phyloP scores from a whole-genome alignment of 352 stramenopile species.

The Globisporangium spinosum region DNA sequence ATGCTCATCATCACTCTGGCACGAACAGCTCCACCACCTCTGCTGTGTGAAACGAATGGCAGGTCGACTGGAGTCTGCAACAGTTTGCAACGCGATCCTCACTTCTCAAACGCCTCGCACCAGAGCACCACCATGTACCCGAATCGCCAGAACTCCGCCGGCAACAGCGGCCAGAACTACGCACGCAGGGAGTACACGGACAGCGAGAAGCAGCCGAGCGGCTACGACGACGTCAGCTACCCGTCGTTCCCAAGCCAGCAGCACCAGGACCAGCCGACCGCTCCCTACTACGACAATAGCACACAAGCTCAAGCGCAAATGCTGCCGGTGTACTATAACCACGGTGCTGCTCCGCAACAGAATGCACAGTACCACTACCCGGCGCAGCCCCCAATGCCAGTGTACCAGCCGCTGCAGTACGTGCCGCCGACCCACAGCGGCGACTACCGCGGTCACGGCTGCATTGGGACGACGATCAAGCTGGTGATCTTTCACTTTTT shows the following conservation, averaged over 20 bases:
- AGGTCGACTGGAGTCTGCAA: not conserved
- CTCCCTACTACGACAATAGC: not conserved
- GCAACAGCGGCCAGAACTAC: not conserved
- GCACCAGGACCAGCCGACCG: constrained; percentile 1
- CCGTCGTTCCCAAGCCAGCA: constrained; percentile 8
- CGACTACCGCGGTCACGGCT: constrained; percentile 26
- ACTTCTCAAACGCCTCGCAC: not conserved
- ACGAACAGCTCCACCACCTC: not conserved
- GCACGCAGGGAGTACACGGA: constrained; percentile 1
- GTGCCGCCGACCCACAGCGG: constrained; percentile 20
- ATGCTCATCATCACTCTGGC: not conserved
- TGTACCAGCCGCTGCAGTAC: constrained; percentile 20
- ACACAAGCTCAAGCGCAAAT: not conserved
- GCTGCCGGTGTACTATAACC: constrained; percentile 11
- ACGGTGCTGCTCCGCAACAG: constrained; percentile 4
- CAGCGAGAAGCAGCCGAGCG: constrained; percentile 9
- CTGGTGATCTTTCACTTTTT: constrained; percentile 57
- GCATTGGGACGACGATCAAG: constrained; percentile 39
- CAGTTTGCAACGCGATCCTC: not conserved
- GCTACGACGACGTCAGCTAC: constrained; percentile 12
- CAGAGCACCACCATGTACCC: not conserved
- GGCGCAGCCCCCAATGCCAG: constrained; percentile 17
- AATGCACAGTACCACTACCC: constrained; percentile 14
- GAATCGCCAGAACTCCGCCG: not conserved
- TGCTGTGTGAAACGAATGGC: not conserved